A percentile compares a stretch with the other conserved stretches of the same genome.
These are phyloP conservation scores for Fusarium vanettenii DNA, from an alignment of 2,329 filamentous ascomycete species.

Conservation along the genomic window DNA sequence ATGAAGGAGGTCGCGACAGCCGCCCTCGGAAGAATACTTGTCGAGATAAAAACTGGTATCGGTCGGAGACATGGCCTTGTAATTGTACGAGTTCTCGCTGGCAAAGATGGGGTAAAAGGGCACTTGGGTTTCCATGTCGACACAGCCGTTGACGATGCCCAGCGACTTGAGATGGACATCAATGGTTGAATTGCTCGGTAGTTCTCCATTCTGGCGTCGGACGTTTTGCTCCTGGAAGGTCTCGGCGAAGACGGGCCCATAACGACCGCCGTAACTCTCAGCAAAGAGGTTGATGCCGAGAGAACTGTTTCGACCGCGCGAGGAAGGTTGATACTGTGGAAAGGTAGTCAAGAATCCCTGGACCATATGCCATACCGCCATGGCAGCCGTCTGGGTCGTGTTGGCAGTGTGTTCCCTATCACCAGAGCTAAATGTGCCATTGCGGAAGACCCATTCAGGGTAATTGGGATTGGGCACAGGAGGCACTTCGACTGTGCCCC, in stretches of 20 bases:
- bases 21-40: slow-evolving; percentile 49
- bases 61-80: slow-evolving; percentile 65
- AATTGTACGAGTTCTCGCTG: slow-evolving; percentile 73
- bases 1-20: slow-evolving; percentile 65
- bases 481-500: slow-evolving; percentile 49
- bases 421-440: slow-evolving; percentile 74
- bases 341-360: slow-evolving; percentile 70
- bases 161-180: slow-evolving; percentile 71
- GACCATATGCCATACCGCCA: slow-evolving; percentile 73
- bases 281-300: slow-evolving; percentile 74
- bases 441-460: slow-evolving; percentile 57
- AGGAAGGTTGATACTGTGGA: slow-evolving; percentile 65
- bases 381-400: slow-evolving; percentile 66
- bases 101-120: slow-evolving; percentile 68
- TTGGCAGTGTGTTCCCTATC: slow-evolving; percentile 62
- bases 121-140: slow-evolving; percentile 73
- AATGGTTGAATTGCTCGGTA: slow-evolving; percentile 63
- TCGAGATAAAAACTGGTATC: slow-evolving; percentile 59
- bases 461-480: slow-evolving; percentile 32
- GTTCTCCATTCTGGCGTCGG: slow-evolving; percentile 60
- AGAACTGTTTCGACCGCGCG: slow-evolving; percentile 52
- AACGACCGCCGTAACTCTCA: slow-evolving; percentile 78
- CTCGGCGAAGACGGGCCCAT: slow-evolving; percentile 73
- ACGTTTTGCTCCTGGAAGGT: slow-evolving; percentile 72
- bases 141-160: slow-evolving; percentile 77